These are phyloP conservation scores for Colletotrichum tropicale DNA, from an alignment of 2,329 filamentous ascomycete species.

Conservation along the genomic window DNA sequence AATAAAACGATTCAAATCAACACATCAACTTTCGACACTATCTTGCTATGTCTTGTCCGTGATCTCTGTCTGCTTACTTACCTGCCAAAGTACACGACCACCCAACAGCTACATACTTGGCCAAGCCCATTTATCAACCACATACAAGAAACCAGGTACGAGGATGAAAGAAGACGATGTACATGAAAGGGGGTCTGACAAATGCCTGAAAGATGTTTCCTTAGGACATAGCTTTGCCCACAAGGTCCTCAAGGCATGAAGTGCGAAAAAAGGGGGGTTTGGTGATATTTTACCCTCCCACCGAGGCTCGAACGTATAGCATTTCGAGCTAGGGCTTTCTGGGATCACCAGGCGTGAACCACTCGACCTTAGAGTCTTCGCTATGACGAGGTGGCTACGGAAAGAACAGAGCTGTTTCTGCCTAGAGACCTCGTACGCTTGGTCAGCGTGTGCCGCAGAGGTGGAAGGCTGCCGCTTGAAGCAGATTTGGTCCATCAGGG, in stretches of 20 bases:
- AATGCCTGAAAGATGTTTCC: neutral
- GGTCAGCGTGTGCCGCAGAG: neutral
- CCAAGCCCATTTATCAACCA: neutral
- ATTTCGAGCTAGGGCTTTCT: neutral
- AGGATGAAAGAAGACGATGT: neutral
- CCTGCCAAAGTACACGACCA: neutral
- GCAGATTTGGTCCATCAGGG: neutral
- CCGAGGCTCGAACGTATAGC: neutral
- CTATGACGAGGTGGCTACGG: neutral
- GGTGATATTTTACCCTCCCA: neutral
- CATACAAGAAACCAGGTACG: neutral
- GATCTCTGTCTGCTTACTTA: neutral
- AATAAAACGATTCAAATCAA: neutral
- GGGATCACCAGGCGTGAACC: neutral
- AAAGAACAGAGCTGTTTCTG: neutral
- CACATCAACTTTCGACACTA: neutral
- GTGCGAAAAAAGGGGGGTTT: neutral
- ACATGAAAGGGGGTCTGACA: neutral
- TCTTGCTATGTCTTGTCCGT: neutral
- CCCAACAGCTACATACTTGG: neutral
- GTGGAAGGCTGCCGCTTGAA: neutral
- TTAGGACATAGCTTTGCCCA: neutral
- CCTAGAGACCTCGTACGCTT: neutral
- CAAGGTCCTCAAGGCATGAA: neutral
- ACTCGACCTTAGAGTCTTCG: neutral